Evolutionary conservation across 768 basidiomycete genomes (phyloP), one percentile per base, ranked within the genome.

Genomic region (Chalciporus pseudorubinellus): DNA sequence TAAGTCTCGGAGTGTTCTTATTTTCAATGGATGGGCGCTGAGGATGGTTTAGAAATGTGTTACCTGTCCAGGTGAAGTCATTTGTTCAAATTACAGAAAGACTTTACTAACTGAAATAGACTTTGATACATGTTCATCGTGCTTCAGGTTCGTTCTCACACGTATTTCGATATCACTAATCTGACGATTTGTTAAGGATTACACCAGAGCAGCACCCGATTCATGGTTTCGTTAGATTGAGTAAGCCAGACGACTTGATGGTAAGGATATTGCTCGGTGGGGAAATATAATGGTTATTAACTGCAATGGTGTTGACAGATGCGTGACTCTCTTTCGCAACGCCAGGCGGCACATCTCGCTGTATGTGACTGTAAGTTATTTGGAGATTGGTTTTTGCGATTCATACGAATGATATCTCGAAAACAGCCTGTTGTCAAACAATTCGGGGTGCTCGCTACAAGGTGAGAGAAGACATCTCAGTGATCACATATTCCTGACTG

Each of bases 371-470:
- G 79, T 68, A 49, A 59, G 69, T 19, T 18, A 29, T 44, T 29
- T 20, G 3, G 13, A 29, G 28, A 3, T 6, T 10, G 12, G 22
- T 14, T 19, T n/a, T 13, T 7, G 29, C 19, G n/a, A 16, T 33
- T 31, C 0, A 14, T 26, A 5, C 13, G 14, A 20, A 16, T 53
- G 31, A 55, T 21, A 34, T 44, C n/a, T 38, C 14, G 40, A 16
- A 38, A 8, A 21, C 28, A 68, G 66, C 66, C 4, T 92, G 89
- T 65, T 56, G 60, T 14, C 72, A 73, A 45, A 63, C 66, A 4
- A 85, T 93, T 46, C 62, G 55, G 20, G 89, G 88, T 3, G 65
- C 76, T 46, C 83, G 91, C 14, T 93, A 82, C 70, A 93, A 92
- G 77, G 87, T 85, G 39, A 49, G 68, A 60, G 19, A 29, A 28